phyloP scores from a whole-genome alignment of 2,329 filamentous ascomycete genomes.

The Dactylellina leptospora region DNA sequence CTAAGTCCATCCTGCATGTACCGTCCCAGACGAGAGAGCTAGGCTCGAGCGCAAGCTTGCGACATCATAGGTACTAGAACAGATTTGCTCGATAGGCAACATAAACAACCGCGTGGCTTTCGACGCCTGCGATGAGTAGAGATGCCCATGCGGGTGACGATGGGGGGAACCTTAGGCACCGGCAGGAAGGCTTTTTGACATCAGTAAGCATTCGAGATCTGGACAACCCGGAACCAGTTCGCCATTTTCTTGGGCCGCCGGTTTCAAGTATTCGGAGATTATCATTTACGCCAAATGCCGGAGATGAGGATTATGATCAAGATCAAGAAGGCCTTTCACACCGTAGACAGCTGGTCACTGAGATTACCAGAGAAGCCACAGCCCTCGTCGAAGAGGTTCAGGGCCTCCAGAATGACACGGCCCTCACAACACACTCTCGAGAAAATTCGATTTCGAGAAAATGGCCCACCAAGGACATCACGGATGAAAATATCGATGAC shows the following conservation, averaged over 20 bases:
- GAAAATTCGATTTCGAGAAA: constrained; percentile 10
- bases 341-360: constrained; percentile 42
- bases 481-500: constrained; percentile 76
- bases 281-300: constrained; percentile 17
- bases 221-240: constrained; percentile 48
- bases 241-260: constrained; percentile 42
- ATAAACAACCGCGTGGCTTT: constrained; percentile 10
- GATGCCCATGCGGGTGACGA: constrained; percentile 44
- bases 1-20: constrained; percentile 2
- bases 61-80: no score
- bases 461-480: constrained; percentile 72
- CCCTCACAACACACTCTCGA: constrained; percentile 27
- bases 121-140: constrained; percentile 48
- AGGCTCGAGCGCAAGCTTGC: no score
- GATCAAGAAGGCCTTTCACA: constrained; percentile 25
- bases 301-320: constrained; percentile 2
- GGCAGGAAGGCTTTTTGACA: constrained; percentile 33
- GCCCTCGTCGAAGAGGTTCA: constrained; percentile 39
- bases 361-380: constrained; percentile 45
- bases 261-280: constrained; percentile 38
- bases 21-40: no score
- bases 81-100: no score
- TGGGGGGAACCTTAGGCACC: constrained; percentile 39
- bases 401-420: constrained; percentile 25
- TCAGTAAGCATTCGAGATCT: constrained; percentile 48